Conservation (phyloP, 129 eudicot species). For the Dittrichia graveolens region DNA sequence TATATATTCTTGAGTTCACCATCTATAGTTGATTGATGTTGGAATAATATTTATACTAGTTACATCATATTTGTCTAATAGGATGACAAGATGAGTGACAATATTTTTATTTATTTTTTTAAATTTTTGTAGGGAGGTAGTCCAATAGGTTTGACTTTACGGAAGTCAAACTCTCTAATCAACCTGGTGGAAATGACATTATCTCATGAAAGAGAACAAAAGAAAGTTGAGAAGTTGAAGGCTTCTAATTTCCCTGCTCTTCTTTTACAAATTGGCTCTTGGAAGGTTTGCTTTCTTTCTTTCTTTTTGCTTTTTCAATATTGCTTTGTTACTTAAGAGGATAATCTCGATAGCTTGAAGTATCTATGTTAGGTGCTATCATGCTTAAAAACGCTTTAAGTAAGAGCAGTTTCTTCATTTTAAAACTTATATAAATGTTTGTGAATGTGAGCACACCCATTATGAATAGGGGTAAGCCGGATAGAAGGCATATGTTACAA, state of each 20-base stretch:
- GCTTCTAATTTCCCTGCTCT: constrained; percentile 63
- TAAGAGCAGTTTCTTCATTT: too few species aligned
- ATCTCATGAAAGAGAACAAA: constrained; percentile 28
- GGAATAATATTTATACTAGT: too few species aligned
- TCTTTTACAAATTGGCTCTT: constrained; percentile 54
- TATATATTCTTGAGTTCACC: too few species aligned
- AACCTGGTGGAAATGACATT: constrained; percentile 41
- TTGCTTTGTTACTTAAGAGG: not conserved
- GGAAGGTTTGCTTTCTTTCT: constrained; percentile 53
- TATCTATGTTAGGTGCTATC: too few species aligned
- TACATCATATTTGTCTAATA: too few species aligned
- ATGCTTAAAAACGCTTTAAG: too few species aligned
- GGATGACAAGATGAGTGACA: not conserved
- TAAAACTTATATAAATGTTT: too few species aligned
- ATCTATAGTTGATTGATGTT: too few species aligned
- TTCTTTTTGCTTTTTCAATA: not conserved
- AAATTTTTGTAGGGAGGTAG: constrained; percentile 27
- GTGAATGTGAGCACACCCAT: too few species aligned
- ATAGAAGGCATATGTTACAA: too few species aligned
- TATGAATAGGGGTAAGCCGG: too few species aligned
- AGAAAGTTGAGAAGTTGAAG: constrained; percentile 54
- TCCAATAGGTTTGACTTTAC: constrained; percentile 60
- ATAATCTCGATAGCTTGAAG: too few species aligned
- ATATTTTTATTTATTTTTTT: not conserved
- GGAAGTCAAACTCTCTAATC: constrained; percentile 49